Evolutionary conservation across 1,139 yeast species (phyloP), one percentile per base, ranked within the genome.

Genomic region (Candida pseudoviswanathii): DNA sequence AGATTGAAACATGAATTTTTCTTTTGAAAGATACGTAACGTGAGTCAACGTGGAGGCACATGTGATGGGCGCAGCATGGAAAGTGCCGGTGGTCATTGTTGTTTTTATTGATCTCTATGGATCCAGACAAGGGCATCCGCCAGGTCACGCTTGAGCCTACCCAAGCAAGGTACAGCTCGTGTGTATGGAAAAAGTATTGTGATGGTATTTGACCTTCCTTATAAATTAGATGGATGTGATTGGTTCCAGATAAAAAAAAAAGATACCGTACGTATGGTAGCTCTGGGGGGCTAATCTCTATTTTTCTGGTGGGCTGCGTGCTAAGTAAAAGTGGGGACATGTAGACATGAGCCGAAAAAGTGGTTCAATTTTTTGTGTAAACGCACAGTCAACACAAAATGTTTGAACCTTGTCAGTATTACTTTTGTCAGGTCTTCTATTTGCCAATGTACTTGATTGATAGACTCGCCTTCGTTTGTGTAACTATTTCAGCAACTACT

Each of bases 121-220:
- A 16, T 16, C 16, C 16, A 16, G 16, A 16, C 16, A 16, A 16
- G 16, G 16, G 16, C 16, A 16, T 16, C 16, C 16, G 16, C 16
- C 16, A 16, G 16, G 16, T 16, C 16, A 16, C 16, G 16, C 16
- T 16, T 16, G 16, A 16, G 16, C 16, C 16, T 16, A 16, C 16
- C 16, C 16, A 16, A 16, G 16, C 16, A 16, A 16, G 16, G 16
- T 16, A 16, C 16, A 16, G 16, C 16, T 16, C 16, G 16, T 27
- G 30, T 27, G 9, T 27, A 27, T 27, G 9, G 30, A 27, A 27
- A 8, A 16, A 16, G 16, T 16, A 16, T 65, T 86, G 92, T 1
- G 94, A 86, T 38, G 44, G 16, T 16, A 16, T 16, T 43, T 43
- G n/a, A 39, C 9, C 37, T 30, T 10, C 31, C 31, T 41, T 41